Conservation (phyloP, 1,139 yeast genomes). For the Petasospora fabianii region DNA sequence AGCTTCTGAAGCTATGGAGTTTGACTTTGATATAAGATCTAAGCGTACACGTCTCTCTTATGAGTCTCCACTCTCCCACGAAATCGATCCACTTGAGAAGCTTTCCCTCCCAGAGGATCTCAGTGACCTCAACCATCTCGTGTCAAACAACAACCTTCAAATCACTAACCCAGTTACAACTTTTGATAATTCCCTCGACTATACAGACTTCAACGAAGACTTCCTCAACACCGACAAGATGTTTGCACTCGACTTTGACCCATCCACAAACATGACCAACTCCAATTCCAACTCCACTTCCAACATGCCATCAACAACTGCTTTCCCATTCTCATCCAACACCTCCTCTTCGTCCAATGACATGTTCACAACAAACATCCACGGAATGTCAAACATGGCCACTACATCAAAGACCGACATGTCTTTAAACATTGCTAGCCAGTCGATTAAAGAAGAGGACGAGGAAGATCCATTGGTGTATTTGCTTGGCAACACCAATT, state of each 20-base stretch:
- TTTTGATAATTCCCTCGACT: slow-evolving; percentile 3
- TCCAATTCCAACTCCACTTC: background rate
- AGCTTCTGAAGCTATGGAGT: slow-evolving; percentile 18
- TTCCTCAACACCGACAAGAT: slow-evolving; percentile 1
- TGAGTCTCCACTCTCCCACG: slow-evolving; percentile 20
- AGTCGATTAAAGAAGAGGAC: slow-evolving; percentile 12
- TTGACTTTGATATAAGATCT: slow-evolving; percentile 8
- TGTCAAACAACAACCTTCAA: slow-evolving; percentile 5
- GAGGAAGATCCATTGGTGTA: slow-evolving; percentile 23
- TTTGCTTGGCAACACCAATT: slow-evolving; percentile 18
- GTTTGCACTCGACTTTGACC: slow-evolving; percentile 9
- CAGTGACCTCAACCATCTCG: slow-evolving; percentile 18
- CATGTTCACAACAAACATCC: too few relatives aligned
- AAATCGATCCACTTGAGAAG: slow-evolving; percentile 19
- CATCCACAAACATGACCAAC: slow-evolving; percentile 7
- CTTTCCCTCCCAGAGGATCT: slow-evolving; percentile 19
- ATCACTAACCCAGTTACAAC: slow-evolving; percentile 8
- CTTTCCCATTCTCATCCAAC: background rate
- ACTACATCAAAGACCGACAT: slow-evolving; percentile 2
- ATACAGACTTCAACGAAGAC: slow-evolving; percentile 1
- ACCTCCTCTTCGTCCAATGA: too few relatives aligned
- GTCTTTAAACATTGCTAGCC: slow-evolving; percentile 11
- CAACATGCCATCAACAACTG: background rate
- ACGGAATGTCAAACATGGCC: too few relatives aligned
- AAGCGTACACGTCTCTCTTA: slow-evolving; percentile 9